phyloP scores from a whole-genome alignment of 148 eudicot species.

The Vaccinium darrowii region DNA sequence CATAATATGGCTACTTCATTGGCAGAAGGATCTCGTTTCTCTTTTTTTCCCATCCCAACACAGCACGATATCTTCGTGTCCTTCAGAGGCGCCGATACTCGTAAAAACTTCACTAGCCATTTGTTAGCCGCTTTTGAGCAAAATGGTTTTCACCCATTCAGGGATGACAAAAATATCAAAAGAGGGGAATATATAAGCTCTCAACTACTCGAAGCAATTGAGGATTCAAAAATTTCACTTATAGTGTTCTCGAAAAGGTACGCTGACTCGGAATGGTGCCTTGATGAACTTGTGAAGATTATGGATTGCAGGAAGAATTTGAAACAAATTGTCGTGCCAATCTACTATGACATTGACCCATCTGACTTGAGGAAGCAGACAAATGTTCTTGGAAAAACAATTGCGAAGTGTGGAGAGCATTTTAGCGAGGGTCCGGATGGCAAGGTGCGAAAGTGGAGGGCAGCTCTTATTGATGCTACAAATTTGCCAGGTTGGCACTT shows the following conservation, averaged over 20 bases:
- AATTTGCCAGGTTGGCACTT: slow-evolving; percentile 7
- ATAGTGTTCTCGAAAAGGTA: background rate
- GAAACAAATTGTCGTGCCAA: background rate
- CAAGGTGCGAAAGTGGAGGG: background rate
- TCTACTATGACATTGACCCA: background rate
- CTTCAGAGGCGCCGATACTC: background rate
- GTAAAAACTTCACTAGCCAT: background rate
- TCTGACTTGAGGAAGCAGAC: background rate
- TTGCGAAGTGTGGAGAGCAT: background rate
- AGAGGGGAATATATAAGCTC: background rate
- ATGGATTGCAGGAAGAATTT: background rate
- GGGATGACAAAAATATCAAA: background rate
- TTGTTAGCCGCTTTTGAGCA: background rate
- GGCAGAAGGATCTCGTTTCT: too few species aligned
- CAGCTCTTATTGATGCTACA: background rate
- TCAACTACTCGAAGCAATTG: background rate
- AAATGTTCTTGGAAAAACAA: background rate
- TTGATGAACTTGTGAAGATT: background rate
- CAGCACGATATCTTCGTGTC: too few species aligned
- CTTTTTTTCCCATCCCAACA: too few species aligned
- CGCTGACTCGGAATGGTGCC: background rate
- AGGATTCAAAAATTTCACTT: background rate
- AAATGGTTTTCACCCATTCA: background rate
- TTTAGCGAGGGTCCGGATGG: background rate
- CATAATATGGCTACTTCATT: too few species aligned